phyloP scores from a whole-genome alignment of 2,329 filamentous ascomycete species.

The Cadophora gregata region DNA sequence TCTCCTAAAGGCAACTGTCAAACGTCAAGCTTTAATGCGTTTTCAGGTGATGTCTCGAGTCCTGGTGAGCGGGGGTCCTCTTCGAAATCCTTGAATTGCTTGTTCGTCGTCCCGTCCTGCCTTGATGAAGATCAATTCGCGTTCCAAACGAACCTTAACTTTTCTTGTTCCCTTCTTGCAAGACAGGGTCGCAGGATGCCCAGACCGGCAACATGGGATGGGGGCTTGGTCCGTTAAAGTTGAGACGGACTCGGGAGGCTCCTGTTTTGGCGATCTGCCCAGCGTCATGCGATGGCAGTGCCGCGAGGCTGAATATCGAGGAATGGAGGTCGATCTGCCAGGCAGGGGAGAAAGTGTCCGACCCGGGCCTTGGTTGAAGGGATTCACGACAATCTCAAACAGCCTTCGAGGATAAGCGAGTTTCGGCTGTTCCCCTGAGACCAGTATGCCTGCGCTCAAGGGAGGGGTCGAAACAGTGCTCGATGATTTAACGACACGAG shows the following conservation, averaged over 20 bases:
- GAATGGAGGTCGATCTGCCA: constrained; percentile 24
- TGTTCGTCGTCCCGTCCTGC: constrained; percentile 29
- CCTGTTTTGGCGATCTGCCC: constrained; percentile 34
- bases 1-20: constrained; percentile 32
- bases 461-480: constrained; percentile 21
- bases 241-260: constrained; percentile 36
- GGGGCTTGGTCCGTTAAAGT: constrained; percentile 26
- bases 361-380: constrained; percentile 4
- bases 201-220: constrained; percentile 6
- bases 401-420: constrained; percentile 48
- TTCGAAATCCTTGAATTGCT: constrained; percentile 30
- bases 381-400: constrained; percentile 42
- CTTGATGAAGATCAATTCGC: constrained; percentile 32
- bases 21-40: constrained; percentile 37
- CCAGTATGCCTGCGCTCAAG: constrained; percentile 33
- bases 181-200: constrained; percentile 7
- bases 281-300: constrained; percentile 35
- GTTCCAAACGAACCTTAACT: constrained; percentile 25
- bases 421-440: constrained; percentile 44
- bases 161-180: not conserved
- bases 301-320: constrained; percentile 24
- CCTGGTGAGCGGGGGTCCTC: constrained; percentile 21
- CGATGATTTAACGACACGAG: constrained; percentile 13
- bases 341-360: constrained; percentile 13
- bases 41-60: constrained; percentile 33